Evolutionary conservation across 176 grass and related monocot genomes (phyloP), one percentile per base, ranked within the genome.

Genomic region (Musa acuminata): DNA sequence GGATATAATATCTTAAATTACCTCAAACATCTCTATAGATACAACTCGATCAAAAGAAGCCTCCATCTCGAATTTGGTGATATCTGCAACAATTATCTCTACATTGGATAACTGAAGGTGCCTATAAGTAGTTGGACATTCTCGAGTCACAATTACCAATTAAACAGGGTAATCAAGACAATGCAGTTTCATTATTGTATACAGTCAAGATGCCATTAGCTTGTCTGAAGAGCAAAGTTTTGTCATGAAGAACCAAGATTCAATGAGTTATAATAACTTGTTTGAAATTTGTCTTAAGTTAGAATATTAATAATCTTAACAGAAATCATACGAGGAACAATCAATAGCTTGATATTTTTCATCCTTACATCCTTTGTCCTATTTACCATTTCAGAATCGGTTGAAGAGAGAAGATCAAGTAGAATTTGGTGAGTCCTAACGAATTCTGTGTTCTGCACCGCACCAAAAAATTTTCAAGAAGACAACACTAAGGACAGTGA

Each of bases 21-120:
- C 93, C 93, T 96, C 89, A 81, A 96, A 96, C 94, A 98, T 98
- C 72, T 89, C 90, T 78, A 98, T 93, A 16, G 90, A 98, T 82
- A 98, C 68, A 75, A 98, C 83, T 84, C 90, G 87, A 78, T 98
- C 94, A 80, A 93, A 98, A 59, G 90, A 83, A 76, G 76, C 79
- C 59, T 93, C 90, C 94, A 98, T 98, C 63, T 98, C 81, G 82
- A 98, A 98, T 67, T 87, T 91, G 82, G 88, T 85, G 67, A 93
- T 93, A 64, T 98, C 90, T 53, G 94, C 90, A 55, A 93, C 88
- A 76, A 98, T 91, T 80, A 98, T 93, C 76, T 98, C 80, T 14
- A 93, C 77, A 89, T 93, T 98, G 22, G 82, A 85, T 43, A 98
- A 53, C 52, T 87, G 62, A 68, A 88, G 85, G 62, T 87, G 83